Evolutionary conservation across 1,139 yeast species (phyloP), one percentile per base, ranked within the genome.

Genomic region (Eremothecium sinecaudum): DNA sequence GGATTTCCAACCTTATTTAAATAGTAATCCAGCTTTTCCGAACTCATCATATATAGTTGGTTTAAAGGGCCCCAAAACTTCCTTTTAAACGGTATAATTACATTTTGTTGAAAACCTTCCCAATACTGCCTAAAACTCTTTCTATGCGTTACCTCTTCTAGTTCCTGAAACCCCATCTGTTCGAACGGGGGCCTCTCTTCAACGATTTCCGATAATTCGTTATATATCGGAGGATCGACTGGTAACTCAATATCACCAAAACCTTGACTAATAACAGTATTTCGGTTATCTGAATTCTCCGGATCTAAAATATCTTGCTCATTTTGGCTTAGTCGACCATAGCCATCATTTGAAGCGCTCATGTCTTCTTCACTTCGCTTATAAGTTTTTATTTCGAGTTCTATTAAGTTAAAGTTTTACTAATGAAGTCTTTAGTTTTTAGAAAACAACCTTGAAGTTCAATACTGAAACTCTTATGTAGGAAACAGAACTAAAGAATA

Each of bases 1-100:
- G 96, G 96, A 53, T 87, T 86, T 7, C 96, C 95, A 19, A 82
- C 47, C 44, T 72, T 71, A 25, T 77, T 66, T 17, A 87, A 61
- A 25, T 67, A 58, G 26, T 62, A 59, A 46, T 86, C 94, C 37
- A 75, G 63, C 30, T 66, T 66, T 29, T 61, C 56, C 4, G 53
- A 65, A 41, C 59, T 44, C 38, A 56, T 47, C 37, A 50, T 47
- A 24, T 50, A 34, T 7, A 54, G 13, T 28, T 49, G 50, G 2
- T 44, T 46, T 10, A 53, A 18, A 4, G 59, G 60, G 27, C 47
- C 49, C 4, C 53, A 35, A 4, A 53, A 39, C 9, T 42, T 42
- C 18, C 42, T 41, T 30, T 37, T 36, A 9, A 51, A 40, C 1
- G 57, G 59, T 16, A 31, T 26, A 4, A 52, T 34, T 5, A 53